phyloP scores from a whole-genome alignment of 352 stramenopile species.

The Phytophthora colocasiae region DNA sequence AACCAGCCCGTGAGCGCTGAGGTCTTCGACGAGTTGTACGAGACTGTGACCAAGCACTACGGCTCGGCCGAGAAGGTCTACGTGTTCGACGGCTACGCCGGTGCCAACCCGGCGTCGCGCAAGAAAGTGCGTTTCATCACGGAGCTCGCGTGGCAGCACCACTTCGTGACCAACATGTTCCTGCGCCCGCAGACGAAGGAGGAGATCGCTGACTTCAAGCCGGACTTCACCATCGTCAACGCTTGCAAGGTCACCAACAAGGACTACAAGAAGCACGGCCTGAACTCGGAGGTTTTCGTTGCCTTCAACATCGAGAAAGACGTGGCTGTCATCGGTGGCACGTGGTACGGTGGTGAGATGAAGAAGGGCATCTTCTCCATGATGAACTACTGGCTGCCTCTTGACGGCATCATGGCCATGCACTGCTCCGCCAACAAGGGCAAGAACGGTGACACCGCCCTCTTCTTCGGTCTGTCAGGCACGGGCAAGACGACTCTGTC shows the following conservation, averaged over 20 bases:
- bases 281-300: constrained; percentile 97
- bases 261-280: constrained; percentile 94
- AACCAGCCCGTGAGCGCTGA: constrained; percentile 95
- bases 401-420: constrained; percentile 97
- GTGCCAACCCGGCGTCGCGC: constrained; percentile 91
- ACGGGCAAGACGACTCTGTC: constrained; percentile 94
- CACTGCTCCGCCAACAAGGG: constrained; percentile 99
- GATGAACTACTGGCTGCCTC: constrained; percentile 99
- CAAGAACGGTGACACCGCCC: constrained; percentile 95
- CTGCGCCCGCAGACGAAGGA: constrained; percentile 82
- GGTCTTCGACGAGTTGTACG: constrained; percentile 97
- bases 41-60: constrained; percentile 95
- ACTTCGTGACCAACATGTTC: constrained; percentile 99
- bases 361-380: constrained; percentile 99
- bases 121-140: constrained; percentile 98
- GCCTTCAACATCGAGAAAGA: constrained; percentile 98
- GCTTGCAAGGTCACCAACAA: constrained; percentile 96
- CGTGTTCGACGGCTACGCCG: constrained; percentile 97
- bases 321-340: constrained; percentile 95
- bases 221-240: constrained; percentile 99
- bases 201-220: constrained; percentile 94
- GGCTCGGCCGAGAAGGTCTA: constrained; percentile 93
- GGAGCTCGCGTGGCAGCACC: constrained; percentile 98
- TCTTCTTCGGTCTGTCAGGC: constrained; percentile 97
- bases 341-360: constrained; percentile 98